Evolutionary conservation across 164 flowering plant genomes (phyloP).

Genomic region (Vitis rotundifolia): DNA sequence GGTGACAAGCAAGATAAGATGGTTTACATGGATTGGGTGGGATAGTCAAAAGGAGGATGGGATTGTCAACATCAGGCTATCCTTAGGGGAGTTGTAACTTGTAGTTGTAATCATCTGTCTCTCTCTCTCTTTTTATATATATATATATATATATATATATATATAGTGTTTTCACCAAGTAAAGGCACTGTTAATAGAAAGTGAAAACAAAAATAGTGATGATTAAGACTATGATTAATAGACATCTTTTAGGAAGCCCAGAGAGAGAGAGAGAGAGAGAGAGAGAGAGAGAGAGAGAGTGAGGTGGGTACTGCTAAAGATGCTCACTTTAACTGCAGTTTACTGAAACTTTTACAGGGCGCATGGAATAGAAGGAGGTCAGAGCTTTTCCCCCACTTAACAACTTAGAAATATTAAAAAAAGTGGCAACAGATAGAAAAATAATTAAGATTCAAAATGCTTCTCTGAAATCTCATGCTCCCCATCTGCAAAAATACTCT

Average conservation of each 20-base stretch:
- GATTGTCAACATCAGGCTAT: no score
- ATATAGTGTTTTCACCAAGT: not conserved
- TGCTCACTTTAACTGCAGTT: slow-evolving; percentile 12
- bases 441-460: slow-evolving; percentile 22
- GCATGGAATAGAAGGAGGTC: slow-evolving; percentile 51
- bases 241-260: slow-evolving; percentile 23
- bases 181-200: slow-evolving; percentile 9
- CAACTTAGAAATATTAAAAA: not conserved
- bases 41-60: no score
- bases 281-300: slow-evolving; percentile 18
- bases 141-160: no score
- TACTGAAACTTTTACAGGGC: slow-evolving; percentile 43
- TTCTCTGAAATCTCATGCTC: slow-evolving; percentile 59
- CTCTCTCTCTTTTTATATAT: no score
- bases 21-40: no score
- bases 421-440: slow-evolving; percentile 2
- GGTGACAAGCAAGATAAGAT: no score
- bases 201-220: slow-evolving; percentile 24
- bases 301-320: not conserved
- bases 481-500: slow-evolving; percentile 54
- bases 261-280: slow-evolving; percentile 8
- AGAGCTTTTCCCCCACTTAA: slow-evolving; percentile 41
- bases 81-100: no score
- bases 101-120: no score
- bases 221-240: slow-evolving; percentile 57